Evolutionary conservation across 257 asterid genomes (phyloP).

Genomic region (Leptodermis oblonga): DNA sequence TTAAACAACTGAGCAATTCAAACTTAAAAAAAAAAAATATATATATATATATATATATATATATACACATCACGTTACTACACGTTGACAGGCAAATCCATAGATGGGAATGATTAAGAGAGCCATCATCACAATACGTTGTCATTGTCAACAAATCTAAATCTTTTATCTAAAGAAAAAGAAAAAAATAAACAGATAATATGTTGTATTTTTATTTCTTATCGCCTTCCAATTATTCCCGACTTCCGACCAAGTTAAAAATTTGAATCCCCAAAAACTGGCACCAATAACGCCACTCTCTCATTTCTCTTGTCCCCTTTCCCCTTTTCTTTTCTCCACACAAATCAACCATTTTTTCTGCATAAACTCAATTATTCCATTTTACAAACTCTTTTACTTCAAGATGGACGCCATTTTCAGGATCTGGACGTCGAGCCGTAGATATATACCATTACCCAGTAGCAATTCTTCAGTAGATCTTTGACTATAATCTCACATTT

Average conservation of each 20-base stretch:
- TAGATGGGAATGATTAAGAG: too few relatives aligned
- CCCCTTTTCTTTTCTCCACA: not conserved
- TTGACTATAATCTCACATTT: not conserved
- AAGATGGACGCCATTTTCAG: constrained; percentile 10
- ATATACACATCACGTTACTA: too few relatives aligned
- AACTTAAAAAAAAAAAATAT: too few relatives aligned
- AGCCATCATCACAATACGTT: too few relatives aligned
- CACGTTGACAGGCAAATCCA: too few relatives aligned
- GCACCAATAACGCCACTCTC: constrained; percentile 22
- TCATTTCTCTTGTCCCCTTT: constrained; percentile 6
- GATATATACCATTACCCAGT: not conserved
- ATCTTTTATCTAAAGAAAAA: not conserved
- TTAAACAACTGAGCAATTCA: too few relatives aligned
- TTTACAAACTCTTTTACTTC: not conserved
- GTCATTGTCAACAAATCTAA: too few relatives aligned
- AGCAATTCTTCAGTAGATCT: constrained; percentile 1
- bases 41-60: too few relatives aligned
- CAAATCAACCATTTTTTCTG: not conserved
- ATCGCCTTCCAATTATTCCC: not conserved
- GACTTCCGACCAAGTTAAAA: constrained; percentile 20
- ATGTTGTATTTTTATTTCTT: not conserved
- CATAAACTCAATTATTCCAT: not conserved
- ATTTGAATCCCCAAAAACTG: constrained; percentile 29
- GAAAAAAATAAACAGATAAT: not conserved
- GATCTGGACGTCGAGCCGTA: constrained; percentile 16